These are phyloP conservation scores for Aspergillus felis DNA, from an alignment of 2,329 filamentous ascomycete species.

Conservation along the genomic window DNA sequence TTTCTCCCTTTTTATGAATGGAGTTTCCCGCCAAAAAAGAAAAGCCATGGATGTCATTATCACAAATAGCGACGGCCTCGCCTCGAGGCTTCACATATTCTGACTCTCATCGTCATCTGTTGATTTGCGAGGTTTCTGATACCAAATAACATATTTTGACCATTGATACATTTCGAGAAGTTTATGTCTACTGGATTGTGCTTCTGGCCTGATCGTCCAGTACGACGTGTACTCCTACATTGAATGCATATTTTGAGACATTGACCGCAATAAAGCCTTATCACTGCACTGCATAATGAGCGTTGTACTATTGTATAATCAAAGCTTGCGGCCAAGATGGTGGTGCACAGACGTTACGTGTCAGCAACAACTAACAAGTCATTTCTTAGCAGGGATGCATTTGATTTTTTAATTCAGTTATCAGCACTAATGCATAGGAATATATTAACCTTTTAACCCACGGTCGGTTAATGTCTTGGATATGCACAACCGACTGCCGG, in stretches of 20 bases:
- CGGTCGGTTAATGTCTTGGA: background rate
- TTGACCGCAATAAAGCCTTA: background rate
- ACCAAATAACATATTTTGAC: constrained; percentile 17
- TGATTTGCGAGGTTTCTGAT: constrained; percentile 16
- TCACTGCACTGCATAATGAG: background rate
- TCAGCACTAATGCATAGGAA: background rate
- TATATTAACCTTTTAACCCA: background rate
- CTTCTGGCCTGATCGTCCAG: background rate
- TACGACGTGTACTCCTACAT: constrained; percentile 9
- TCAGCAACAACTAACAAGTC: background rate
- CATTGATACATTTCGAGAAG: constrained; percentile 11
- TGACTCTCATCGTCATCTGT: constrained; percentile 10
- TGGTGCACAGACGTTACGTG: background rate
- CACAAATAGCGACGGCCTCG: constrained; percentile 13
- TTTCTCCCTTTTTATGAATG: constrained; percentile 5
- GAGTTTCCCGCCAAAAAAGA: constrained; percentile 6
- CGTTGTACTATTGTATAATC: too few species aligned
- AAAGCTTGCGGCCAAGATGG: background rate
- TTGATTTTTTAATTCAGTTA: background rate
- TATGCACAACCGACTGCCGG: background rate
- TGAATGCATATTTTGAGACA: background rate
- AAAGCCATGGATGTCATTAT: constrained; percentile 13
- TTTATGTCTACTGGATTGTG: background rate
- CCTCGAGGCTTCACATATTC: constrained; percentile 9
- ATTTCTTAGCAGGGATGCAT: background rate